Evolutionary conservation across 2,329 filamentous ascomycete species (phyloP), one percentile per base, ranked within the genome.

Genomic region (Cladosporium sp.): DNA sequence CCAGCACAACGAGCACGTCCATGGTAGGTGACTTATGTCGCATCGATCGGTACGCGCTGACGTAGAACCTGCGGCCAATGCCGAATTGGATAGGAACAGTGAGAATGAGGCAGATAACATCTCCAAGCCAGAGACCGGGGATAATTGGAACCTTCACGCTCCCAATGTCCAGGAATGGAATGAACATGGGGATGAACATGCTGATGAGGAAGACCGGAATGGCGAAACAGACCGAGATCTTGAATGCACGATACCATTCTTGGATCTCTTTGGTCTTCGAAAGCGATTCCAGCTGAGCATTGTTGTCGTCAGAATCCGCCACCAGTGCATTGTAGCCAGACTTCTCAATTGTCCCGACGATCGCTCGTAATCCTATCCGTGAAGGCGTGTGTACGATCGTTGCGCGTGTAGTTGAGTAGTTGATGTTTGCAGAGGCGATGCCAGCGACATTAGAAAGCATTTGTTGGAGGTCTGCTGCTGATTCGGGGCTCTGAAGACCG

Each of bases 81-180:
- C 94, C 94, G 67, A 99, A 99, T 72, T 99, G 94, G 8, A 99
- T 87, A 32, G 94, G 94, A 65, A 96, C 85, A 10, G 94, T 97
- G 50, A 99, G 83, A 57, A 81, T 68, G 52, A 97, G 77, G 73
- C 91, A 97, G 54, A 96, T 74, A 9, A 97, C 70, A 68, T 99
- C 94, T 61, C 93, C 92, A 3, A 97, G 83, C 74, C 87, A 97
- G 15, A 99, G 78, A 25, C 94, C 94, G 1, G 84, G 83, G 19
- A 85, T 73, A 22, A 86, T 71, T 4, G 92, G 69, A 10, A 89
- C 70, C 61, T 83, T 70, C 22, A 89, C 72, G 37, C 77, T 80
- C 53, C 91, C 92, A 72, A 94, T 90, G 73, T 99, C 89, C 15
- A 97, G 70, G 28, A 78, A 71, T 1, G 86, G 88, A 9, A 92